Evolutionary conservation across 2,329 filamentous ascomycete species (phyloP).

Genomic region (Neopestalotiopsis rosae): DNA sequence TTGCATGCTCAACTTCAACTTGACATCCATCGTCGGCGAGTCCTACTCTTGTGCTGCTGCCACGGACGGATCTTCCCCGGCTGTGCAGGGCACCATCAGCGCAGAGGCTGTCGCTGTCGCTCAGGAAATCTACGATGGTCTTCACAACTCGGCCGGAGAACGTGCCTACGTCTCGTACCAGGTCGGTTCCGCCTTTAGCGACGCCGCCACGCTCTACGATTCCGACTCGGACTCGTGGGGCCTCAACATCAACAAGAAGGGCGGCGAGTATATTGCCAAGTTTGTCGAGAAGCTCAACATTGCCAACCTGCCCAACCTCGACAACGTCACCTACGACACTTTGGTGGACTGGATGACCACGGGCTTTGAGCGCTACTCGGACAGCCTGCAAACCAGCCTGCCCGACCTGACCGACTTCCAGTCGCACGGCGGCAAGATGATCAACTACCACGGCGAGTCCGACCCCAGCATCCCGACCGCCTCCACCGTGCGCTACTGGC

Average conservation of each 20-base stretch:
- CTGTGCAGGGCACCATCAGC: constrained; percentile 38
- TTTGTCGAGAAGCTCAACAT: constrained; percentile 44
- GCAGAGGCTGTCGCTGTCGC: constrained; percentile 38
- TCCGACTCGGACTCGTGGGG: constrained; percentile 34
- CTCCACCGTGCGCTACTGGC: constrained; percentile 60
- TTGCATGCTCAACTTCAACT: constrained; percentile 14
- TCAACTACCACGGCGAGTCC: constrained; percentile 64
- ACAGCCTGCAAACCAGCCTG: constrained; percentile 51
- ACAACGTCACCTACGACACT: constrained; percentile 58
- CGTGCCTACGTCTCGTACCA: constrained; percentile 40
- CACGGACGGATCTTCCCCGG: constrained; percentile 30
- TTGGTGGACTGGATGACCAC: constrained; percentile 56
- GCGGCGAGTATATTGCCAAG: constrained; percentile 41
- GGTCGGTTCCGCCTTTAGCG: constrained; percentile 34
- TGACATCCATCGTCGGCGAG: constrained; percentile 26
- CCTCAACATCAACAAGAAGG: constrained; percentile 33
- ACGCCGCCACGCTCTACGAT: constrained; percentile 36
- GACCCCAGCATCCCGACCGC: constrained; percentile 58
- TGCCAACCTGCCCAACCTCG: constrained; percentile 45
- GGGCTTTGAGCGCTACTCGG: constrained; percentile 30
- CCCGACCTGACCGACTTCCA: constrained; percentile 59
- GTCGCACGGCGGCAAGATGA: constrained; percentile 56
- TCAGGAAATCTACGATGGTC: constrained; percentile 35
- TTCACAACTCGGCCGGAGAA: constrained; percentile 35
- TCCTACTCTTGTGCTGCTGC: constrained; percentile 34